A percentile compares a stretch with the other conserved stretches of the same genome.
phyloP scores from a whole-genome alignment of 2,329 filamentous ascomycete species.

The Immersiporthe knoxdaviesiana region DNA sequence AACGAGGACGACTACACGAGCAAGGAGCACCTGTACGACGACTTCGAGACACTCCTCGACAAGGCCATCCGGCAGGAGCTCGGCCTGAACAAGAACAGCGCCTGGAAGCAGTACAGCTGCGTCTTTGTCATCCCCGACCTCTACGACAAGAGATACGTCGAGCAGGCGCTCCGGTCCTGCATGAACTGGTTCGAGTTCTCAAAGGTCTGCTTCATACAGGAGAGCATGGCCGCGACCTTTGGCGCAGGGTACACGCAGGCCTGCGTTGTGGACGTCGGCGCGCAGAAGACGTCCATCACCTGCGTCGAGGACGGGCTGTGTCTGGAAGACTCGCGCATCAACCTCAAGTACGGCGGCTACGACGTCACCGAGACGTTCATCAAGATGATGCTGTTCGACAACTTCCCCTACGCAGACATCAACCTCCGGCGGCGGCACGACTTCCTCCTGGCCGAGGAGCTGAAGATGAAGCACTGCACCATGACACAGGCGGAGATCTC shows the following conservation, averaged over 20 bases:
- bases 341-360: conserved; percentile 89
- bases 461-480: conserved; percentile 92
- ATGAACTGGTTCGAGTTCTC: conserved; percentile 90
- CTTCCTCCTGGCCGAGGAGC: conserved; percentile 89
- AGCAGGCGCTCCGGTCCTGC: conserved; percentile 79
- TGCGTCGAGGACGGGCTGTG: conserved; percentile 97
- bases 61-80: conserved; percentile 86
- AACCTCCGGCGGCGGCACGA: conserved; percentile 90
- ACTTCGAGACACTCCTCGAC: conserved; percentile 85
- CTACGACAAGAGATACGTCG: conserved; percentile 93
- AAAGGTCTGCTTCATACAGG: conserved; percentile 91
- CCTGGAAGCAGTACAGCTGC: conserved; percentile 90
- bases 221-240: conserved; percentile 92
- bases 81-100: conserved; percentile 73
- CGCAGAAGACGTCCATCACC: conserved; percentile 95
- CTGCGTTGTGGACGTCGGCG: conserved; percentile 94
- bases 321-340: conserved; percentile 91
- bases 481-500: conserved; percentile 89
- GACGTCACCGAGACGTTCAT: conserved; percentile 95
- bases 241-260: conserved; percentile 92
- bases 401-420: conserved; percentile 94
- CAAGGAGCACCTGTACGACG: conserved; percentile 79
- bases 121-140: conserved; percentile 97
- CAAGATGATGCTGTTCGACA: conserved; percentile 97
- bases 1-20: conserved; percentile 88